Conservation (phyloP, 352 stramenopile species). For the Phytophthora fragariaefolia region DNA sequence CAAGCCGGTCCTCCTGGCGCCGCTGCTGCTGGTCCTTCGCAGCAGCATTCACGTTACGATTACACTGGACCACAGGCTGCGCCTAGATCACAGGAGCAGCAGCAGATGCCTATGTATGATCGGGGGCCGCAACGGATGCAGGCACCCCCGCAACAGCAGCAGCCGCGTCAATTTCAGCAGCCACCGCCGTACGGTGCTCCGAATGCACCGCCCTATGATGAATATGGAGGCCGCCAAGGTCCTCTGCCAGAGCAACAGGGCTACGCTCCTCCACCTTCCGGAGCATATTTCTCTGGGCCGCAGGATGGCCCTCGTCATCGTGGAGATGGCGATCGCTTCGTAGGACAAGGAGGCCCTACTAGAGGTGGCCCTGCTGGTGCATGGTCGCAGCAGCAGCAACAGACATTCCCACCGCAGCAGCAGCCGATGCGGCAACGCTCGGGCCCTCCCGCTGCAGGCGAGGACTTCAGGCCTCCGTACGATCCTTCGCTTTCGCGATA, state of each 20-base stretch:
- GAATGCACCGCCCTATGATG: conserved; percentile 35
- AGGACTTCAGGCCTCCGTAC: conserved; percentile 33
- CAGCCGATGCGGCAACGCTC: conserved; percentile 33
- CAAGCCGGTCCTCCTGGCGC: conserved; percentile 29
- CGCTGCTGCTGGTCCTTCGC: conserved; percentile 20
- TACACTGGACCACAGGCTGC: conserved; percentile 39
- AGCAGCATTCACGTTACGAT: conserved; percentile 41
- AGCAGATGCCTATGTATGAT: conserved; percentile 46
- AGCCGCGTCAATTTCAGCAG: conserved; percentile 40
- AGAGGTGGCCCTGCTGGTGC: conserved; percentile 27
- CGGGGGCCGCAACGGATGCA: conserved; percentile 34
- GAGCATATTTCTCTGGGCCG: conserved; percentile 33
- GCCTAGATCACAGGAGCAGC: conserved; percentile 30
- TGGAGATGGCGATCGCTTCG: conserved; percentile 36
- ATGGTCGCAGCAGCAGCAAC: conserved; percentile 35
- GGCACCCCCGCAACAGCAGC: conserved; percentile 27
- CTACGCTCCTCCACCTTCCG: conserved; percentile 28
- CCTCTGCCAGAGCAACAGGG: conserved; percentile 38
- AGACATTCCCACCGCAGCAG: conserved; percentile 30
- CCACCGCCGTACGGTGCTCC: conserved; percentile 31
- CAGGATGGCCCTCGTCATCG: conserved; percentile 31
- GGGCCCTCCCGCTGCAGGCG: conserved; percentile 27
- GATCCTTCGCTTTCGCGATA: conserved; percentile 47
- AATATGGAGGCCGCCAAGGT: conserved; percentile 35
- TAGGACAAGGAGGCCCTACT: conserved; percentile 52